Evolutionary conservation across 345 rosid genomes (phyloP), one percentile per base, ranked within the genome.

Genomic region (Citrus reticulata): DNA sequence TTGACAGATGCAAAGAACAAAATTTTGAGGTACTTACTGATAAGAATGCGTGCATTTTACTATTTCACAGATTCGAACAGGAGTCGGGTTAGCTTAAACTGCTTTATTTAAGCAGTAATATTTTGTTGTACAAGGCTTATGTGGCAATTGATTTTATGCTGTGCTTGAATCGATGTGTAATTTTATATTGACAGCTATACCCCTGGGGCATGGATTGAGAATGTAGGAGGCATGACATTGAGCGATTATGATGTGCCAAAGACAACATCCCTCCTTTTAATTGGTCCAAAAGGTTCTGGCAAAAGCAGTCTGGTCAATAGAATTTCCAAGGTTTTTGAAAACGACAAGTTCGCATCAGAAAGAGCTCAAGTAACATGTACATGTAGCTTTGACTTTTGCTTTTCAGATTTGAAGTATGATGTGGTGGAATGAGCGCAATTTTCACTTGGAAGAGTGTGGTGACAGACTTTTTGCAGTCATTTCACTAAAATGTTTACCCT

Each of bases 331-430:
- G 90, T 85, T 55, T 83, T 93, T 24, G 92, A 88, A 76, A 88
- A 89, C 54, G 93, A 88, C 75, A 78, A 83, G 74, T 89, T 87
- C 70, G 84, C 90, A 19, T 78, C 91, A 8, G 87, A 88, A 60
- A 87, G 96, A 86, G 95, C 97, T 71, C 98, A 95, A 88, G 87
- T 91, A 77, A 91, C 98, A 83, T 89, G 98, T 95, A 86, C 16
- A 63, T 73, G 69, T 67, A 64, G 13, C 73, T 13, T 73, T 34
- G 35, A 49, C 73, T 71, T 55, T 40, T 75, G 13, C 58, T 68
- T 59, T 34, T 40, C 51, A 19, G 59, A 5, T 54, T 79, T 64
- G 37, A 60, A 70, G 27, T 73, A 13, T 71, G 39, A 66, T 39
- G 51, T 32, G 17, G 22, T 30, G 57, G 42, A 27, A 63, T 49